Evolutionary conservation across 169 alveolate genomes (phyloP).

Genomic region (Neospora caninum): DNA sequence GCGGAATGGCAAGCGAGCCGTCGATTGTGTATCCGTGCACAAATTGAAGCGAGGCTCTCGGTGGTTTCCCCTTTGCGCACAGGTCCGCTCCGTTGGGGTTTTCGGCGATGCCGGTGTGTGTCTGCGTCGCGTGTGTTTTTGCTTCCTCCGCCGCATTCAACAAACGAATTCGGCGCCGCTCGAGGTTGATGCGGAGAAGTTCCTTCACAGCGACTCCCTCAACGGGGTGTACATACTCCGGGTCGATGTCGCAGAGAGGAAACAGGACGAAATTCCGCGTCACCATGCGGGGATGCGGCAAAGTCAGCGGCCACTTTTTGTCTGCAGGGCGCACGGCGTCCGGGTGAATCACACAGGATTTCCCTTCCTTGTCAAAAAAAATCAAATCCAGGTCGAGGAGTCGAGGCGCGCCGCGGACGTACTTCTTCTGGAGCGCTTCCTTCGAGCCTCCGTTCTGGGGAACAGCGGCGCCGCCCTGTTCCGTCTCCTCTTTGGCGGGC

Average conservation of each 20-base stretch:
- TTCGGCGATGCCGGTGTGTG: not conserved
- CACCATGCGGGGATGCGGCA: slow-evolving; percentile 70
- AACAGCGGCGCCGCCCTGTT: not conserved
- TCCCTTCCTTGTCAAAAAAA: slow-evolving; percentile 20
- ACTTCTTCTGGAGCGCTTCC: not conserved
- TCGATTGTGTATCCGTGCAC: slow-evolving; percentile 32
- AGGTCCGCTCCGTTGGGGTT: not conserved
- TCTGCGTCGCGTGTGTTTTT: not conserved
- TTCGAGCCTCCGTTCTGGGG: not conserved
- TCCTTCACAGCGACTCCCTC: slow-evolving; percentile 5
- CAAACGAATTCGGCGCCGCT: not conserved
- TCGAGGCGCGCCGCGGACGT: slow-evolving; percentile 53
- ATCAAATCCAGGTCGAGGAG: slow-evolving; percentile 66
- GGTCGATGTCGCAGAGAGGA: slow-evolving; percentile 69
- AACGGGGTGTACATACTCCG: slow-evolving; percentile 63
- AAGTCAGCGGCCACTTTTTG: not conserved
- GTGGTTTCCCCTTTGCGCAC: not conserved
- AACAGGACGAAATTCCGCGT: slow-evolving; percentile 67
- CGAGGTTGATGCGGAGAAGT: not conserved
- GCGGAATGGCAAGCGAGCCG: slow-evolving; percentile 51
- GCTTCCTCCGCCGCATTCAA: not conserved
- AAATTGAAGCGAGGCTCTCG: not conserved
- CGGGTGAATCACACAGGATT: not conserved
- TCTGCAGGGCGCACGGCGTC: not conserved
- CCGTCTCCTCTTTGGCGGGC: not conserved